phyloP scores from a whole-genome alignment of 805 yeast species.

The Candida rishiriensis region DNA sequence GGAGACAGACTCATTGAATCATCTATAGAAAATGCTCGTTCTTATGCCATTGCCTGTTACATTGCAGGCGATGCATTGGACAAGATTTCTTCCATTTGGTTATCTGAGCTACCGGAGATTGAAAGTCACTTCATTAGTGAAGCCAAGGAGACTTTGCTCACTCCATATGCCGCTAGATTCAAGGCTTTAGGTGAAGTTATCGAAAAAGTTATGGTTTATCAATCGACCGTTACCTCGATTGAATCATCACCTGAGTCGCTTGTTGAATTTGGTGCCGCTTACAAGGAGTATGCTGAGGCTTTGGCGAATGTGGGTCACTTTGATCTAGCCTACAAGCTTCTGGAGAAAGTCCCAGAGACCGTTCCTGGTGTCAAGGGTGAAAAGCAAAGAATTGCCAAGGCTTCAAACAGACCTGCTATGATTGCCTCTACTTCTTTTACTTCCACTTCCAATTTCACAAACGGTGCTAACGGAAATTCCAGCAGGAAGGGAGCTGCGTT shows the following conservation, averaged over 20 bases:
- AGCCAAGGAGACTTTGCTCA: slow-evolving; percentile 40
- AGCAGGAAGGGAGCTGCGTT: not conserved
- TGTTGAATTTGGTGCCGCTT: slow-evolving; percentile 50
- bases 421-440: slow-evolving; percentile 19
- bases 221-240: slow-evolving; percentile 42
- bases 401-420: slow-evolving; percentile 35
- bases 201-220: slow-evolving; percentile 76
- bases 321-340: slow-evolving; percentile 69
- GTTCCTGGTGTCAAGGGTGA: slow-evolving; percentile 67
- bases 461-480: not conserved
- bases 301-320: slow-evolving; percentile 81
- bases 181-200: slow-evolving; percentile 77
- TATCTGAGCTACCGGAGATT: slow-evolving; percentile 52
- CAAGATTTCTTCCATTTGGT: slow-evolving; percentile 79
- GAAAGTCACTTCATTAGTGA: slow-evolving; percentile 42
- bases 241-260: slow-evolving; percentile 40
- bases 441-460: slow-evolving; percentile 8
- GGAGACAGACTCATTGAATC: slow-evolving; percentile 71
- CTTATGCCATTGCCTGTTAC: slow-evolving; percentile 72
- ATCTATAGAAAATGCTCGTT: slow-evolving; percentile 43
- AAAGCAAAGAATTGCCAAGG: slow-evolving; percentile 73
- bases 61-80: slow-evolving; percentile 79
- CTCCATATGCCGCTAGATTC: slow-evolving; percentile 81
- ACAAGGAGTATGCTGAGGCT: slow-evolving; percentile 76
- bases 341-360: slow-evolving; percentile 67